Evolutionary conservation across 1,284 basidiomycete species (phyloP).

Genomic region (Trichosporon sp.): DNA sequence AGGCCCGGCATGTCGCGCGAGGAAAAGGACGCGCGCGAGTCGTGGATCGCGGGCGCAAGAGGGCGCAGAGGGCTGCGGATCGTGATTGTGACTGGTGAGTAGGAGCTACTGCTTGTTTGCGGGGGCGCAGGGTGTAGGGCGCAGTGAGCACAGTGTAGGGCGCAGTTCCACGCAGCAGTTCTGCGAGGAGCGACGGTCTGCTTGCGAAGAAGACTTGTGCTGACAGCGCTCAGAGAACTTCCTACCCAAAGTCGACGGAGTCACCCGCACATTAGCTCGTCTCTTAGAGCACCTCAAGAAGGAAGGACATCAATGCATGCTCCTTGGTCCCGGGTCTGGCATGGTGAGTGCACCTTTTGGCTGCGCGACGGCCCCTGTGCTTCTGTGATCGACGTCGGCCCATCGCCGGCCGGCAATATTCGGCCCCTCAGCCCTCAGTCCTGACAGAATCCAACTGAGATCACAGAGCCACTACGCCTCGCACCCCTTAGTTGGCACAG

Average conservation of each 20-base stretch:
- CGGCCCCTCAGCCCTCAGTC: too few species aligned
- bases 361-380: too few species aligned
- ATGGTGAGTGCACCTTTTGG: conserved; percentile 45
- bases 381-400: too few species aligned
- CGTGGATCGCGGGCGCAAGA: conserved; percentile 30
- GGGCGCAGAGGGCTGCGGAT: conserved; percentile 40
- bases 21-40: conserved; percentile 31
- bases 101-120: background rate
- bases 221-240: conserved; percentile 52
- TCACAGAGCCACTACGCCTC: conserved; percentile 51
- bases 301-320: conserved; percentile 55
- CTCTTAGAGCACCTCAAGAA: conserved; percentile 54
- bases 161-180: too few species aligned
- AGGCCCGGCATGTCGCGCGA: conserved; percentile 27
- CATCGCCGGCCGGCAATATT: too few species aligned
- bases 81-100: conserved; percentile 45
- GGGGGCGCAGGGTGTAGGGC: background rate
- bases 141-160: background rate
- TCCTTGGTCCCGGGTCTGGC: conserved; percentile 54
- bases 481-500: conserved; percentile 54
- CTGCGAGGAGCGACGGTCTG: too few species aligned
- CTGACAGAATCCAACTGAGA: background rate
- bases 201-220: too few species aligned
- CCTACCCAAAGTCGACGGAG: conserved; percentile 56
- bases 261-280: conserved; percentile 55